Conservation (phyloP, 2,329 filamentous ascomycete species). For the Thermothelomyces thermophilus region DNA sequence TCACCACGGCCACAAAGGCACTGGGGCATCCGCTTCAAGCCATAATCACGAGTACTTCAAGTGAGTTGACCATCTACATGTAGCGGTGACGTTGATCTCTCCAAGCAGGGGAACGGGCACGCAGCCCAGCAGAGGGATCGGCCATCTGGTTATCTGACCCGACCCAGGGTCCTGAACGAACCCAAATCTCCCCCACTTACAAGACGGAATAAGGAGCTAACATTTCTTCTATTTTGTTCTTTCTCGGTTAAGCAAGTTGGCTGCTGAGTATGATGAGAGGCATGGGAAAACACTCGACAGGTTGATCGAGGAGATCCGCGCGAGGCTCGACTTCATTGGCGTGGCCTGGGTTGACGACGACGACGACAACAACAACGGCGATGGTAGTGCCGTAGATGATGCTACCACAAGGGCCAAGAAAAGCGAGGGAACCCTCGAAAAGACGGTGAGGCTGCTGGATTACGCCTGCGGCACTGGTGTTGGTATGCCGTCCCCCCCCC, state of each 20-base stretch:
- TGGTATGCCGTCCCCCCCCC: slow-evolving; percentile 18
- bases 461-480: slow-evolving; percentile 60
- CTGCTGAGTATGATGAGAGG: slow-evolving; percentile 50
- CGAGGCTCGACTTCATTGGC: slow-evolving; percentile 54
- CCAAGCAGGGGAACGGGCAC: no score
- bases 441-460: slow-evolving; percentile 54
- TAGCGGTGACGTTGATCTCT: no score
- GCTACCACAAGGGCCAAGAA: background rate
- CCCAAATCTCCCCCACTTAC: no score
- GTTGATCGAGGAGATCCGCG: slow-evolving; percentile 49
- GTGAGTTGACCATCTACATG: slow-evolving; percentile 32
- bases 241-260: slow-evolving; percentile 37
- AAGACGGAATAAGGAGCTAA: background rate
- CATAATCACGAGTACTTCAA: slow-evolving; percentile 39
- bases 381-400: slow-evolving; percentile 20
- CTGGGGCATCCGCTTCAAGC: slow-evolving; percentile 4
- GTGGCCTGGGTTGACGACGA: slow-evolving; percentile 45
- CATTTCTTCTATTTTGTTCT: no score
- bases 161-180: no score
- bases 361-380: slow-evolving; percentile 30
- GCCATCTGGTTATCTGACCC: background rate
- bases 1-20: slow-evolving; percentile 1
- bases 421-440: slow-evolving; percentile 21
- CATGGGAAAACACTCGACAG: slow-evolving; percentile 47
- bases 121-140: background rate